Percentiles rank a stretch among this genome's conserved stretches.
phyloP scores from a whole-genome alignment of 83 land plant species.

The Thuja plicata region DNA sequence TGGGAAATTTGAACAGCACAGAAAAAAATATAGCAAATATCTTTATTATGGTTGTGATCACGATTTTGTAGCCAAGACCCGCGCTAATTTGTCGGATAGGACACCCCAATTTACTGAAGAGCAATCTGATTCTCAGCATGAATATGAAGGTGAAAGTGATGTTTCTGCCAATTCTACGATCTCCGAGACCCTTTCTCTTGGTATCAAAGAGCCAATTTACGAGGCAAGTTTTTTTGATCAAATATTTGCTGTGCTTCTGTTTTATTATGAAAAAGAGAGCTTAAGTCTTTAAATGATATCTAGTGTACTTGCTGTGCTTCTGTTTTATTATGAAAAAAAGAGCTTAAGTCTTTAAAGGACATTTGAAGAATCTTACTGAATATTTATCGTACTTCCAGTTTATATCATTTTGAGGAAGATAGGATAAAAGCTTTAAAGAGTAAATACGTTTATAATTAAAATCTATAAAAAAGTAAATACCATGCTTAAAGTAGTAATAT shows the following conservation, averaged over 20 bases:
- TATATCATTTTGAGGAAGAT: too few relatives aligned
- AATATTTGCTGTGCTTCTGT: constrained; percentile 6
- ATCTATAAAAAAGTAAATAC: too few relatives aligned
- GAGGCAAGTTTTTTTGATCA: constrained; percentile 17
- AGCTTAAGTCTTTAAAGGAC: too few relatives aligned
- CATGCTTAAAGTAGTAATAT: too few relatives aligned
- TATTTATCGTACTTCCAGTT: too few relatives aligned
- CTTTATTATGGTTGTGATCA: neutral
- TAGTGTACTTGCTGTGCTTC: neutral
- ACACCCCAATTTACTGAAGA: neutral
- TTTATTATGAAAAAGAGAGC: too few relatives aligned
- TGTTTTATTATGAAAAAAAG: neutral
- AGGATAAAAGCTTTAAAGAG: too few relatives aligned
- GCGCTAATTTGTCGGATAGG: neutral
- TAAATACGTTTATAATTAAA: too few relatives aligned
- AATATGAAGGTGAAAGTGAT: neutral
- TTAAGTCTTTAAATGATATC: too few relatives aligned
- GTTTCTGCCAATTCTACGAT: neutral
- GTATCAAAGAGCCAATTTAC: constrained; percentile 52
- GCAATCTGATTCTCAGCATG: neutral
- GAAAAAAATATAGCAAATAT: neutral
- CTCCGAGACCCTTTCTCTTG: constrained; percentile 43
- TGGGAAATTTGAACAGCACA: neutral
- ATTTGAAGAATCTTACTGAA: too few relatives aligned
- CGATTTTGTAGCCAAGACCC: neutral